Conservation (phyloP, 352 stramenopile species). For the Pythium dissimile region DNA sequence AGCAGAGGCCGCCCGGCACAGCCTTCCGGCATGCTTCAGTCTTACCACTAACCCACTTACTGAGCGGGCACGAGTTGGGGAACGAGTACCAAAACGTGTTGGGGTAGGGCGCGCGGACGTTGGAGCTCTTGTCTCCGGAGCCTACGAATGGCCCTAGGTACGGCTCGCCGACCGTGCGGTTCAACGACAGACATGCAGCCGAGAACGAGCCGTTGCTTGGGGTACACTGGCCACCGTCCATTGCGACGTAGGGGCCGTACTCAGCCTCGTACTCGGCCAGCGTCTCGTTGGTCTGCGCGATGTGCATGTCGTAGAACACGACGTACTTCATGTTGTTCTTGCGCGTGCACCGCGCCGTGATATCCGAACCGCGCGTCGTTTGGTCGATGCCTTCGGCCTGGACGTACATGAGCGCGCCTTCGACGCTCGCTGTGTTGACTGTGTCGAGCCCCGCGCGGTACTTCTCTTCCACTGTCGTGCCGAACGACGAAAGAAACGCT, state of each 20-base stretch:
- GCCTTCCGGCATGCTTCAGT: constrained; percentile 17
- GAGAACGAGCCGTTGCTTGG: constrained; percentile 27
- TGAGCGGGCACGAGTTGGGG: constrained; percentile 62
- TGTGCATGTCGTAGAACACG: constrained; percentile 76
- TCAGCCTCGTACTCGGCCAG: constrained; percentile 63
- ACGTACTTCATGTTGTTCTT: constrained; percentile 82
- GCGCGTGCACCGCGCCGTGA: constrained; percentile 50
- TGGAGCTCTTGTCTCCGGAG: constrained; percentile 37
- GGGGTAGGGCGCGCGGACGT: constrained; percentile 59
- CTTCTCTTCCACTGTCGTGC: constrained; percentile 36
- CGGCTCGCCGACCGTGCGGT: constrained; percentile 54
- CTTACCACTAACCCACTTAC: constrained; percentile 39
- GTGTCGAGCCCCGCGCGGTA: constrained; percentile 68
- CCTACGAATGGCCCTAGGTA: constrained; percentile 71
- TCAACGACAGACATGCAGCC: constrained; percentile 64
- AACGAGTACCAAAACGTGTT: constrained; percentile 80
- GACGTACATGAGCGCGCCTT: constrained; percentile 82
- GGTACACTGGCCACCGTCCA: constrained; percentile 64
- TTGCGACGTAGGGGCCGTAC: constrained; percentile 64
- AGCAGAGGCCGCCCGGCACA: constrained; percentile 23
- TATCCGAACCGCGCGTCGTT: constrained; percentile 50
- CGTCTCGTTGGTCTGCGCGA: constrained; percentile 74
- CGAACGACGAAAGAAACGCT: constrained; percentile 52
- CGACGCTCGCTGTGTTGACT: constrained; percentile 73
- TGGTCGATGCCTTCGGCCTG: constrained; percentile 83